Evolutionary conservation across 208 protist genomes (phyloP), one percentile per base, ranked within the genome.

Genomic region (Leishmania tarentolae): DNA sequence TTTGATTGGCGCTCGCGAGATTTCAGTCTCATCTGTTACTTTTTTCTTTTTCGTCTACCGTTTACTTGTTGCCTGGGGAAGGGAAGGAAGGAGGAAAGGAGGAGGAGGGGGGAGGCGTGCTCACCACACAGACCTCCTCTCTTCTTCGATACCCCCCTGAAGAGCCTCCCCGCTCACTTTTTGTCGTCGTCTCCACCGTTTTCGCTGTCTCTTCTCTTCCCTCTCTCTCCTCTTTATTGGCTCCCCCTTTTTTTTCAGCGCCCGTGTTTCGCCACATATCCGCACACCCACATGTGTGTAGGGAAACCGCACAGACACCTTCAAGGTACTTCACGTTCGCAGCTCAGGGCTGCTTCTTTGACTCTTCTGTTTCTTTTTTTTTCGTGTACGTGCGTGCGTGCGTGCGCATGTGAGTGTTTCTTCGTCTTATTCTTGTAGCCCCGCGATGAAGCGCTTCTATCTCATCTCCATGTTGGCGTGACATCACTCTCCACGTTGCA

Each of bases 241-340:
- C n/a, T 56, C 44, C 31, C 59, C 72, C 21, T 71, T 71, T 40
- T 50, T 75, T 56, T 46, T 31, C 53, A 24, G 1, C 50, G 19
- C 37, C 53, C 68, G 42, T 52, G 68, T 72, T 72, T 44, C 65
- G n/a, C 19, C 68, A 72, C 68, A 72, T 9, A 72, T 72, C 2
- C 37, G 68, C 68, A 72, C 42, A 72, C 42, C 44, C 68, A 75
- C 71, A 59, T 56, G 28, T 75, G 46, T 57, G 71, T n/a, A n/a
- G n/a, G 47, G 47, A 35, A 50, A 46, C 17, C 42, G 68, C 68
- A 47, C 37, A 47, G 42, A 72, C 68, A 3, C 3, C 68, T 46
- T 72, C 21, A n/a, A 52, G 3, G 42, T 9, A 72, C 24, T 31
- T 61, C 17, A 11, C n/a, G 28, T 17, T 53, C 31, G 46, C 50